Conservation (phyloP, 2,329 filamentous ascomycete genomes). For the Alternaria conjuncta region DNA sequence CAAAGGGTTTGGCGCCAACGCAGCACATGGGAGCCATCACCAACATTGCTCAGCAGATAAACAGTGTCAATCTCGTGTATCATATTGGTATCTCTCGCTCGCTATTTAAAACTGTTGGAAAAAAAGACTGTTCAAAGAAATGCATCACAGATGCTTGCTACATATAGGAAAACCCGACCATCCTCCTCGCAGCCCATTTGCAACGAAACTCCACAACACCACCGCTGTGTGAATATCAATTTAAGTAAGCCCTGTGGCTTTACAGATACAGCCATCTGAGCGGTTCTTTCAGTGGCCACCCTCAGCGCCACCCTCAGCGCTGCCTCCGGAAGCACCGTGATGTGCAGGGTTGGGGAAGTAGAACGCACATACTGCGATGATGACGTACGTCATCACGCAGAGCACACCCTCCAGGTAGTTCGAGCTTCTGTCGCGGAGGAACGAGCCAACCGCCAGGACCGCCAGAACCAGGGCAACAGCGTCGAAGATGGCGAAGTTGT, state of each 20-base stretch:
- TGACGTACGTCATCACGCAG: constrained; percentile 72
- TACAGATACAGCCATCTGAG: not conserved
- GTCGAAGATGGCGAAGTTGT: constrained; percentile 89
- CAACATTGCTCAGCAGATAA: not conserved
- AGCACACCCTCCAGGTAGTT: constrained; percentile 90
- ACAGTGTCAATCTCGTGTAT: not conserved
- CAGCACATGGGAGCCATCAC: not conserved
- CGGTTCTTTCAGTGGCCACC: not conserved
- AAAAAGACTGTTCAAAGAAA: constrained; percentile 5
- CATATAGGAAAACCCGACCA: not conserved
- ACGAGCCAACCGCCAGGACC: constrained; percentile 86
- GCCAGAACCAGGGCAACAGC: constrained; percentile 80
- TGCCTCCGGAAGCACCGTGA: constrained; percentile 18
- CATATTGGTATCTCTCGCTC: constrained; percentile 17
- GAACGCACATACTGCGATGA: constrained; percentile 67
- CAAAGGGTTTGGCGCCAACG: not conserved
- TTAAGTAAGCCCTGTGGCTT: not conserved
- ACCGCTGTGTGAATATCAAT: not conserved
- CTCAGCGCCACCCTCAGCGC: not conserved
- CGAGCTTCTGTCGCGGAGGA: constrained; percentile 84
- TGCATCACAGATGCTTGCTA: constrained; percentile 14
- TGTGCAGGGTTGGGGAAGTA: constrained; percentile 63
- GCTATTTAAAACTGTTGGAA: constrained; percentile 16
- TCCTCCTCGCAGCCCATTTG: not conserved
- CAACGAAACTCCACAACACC: constrained; percentile 1